These are phyloP conservation scores for Petunia hybrid DNA, from an alignment of 305 asterid species.

Conservation along the genomic window DNA sequence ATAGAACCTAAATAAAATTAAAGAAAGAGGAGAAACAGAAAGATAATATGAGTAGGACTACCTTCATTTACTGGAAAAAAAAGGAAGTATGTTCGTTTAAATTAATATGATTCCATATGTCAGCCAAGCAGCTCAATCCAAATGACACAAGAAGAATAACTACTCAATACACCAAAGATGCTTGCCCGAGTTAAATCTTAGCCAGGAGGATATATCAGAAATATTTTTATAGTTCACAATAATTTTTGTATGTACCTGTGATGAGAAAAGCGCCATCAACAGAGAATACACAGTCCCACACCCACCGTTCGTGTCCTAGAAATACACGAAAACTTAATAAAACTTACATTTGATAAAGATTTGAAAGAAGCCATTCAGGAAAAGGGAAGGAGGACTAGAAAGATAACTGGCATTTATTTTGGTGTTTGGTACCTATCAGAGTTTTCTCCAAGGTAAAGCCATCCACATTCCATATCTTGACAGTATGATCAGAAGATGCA, in stretches of 20 bases:
- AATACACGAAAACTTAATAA: conserved; percentile 26
- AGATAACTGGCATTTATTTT: neutral
- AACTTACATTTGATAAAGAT: conserved; percentile 14
- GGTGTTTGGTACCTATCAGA: conserved; percentile 52
- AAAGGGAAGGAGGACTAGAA: conserved; percentile 6
- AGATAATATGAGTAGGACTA: neutral
- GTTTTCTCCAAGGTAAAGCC: conserved; percentile 86
- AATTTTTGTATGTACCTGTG: conserved; percentile 61
- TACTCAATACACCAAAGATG: neutral
- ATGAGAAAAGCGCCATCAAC: conserved; percentile 94
- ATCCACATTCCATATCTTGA: conserved; percentile 89
- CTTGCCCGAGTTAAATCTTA: neutral
- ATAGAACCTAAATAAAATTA: neutral
- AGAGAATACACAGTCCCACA: conserved; percentile 97
- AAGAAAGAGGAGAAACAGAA: neutral
- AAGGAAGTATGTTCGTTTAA: neutral
- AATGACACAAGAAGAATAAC: conserved; percentile 3
- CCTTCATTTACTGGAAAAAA: neutral
- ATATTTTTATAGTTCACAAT: neutral
- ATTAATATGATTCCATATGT: neutral
- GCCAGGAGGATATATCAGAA: conserved; percentile 18
- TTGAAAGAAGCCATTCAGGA: neutral
- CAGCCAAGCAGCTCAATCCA: neutral
- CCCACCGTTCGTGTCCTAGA: conserved; percentile 96
- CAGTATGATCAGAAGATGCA: conserved; percentile 85